Base-by-base conservation (phyloP, 148 eudicot species). In the Amaranthus cruentus region DNA sequence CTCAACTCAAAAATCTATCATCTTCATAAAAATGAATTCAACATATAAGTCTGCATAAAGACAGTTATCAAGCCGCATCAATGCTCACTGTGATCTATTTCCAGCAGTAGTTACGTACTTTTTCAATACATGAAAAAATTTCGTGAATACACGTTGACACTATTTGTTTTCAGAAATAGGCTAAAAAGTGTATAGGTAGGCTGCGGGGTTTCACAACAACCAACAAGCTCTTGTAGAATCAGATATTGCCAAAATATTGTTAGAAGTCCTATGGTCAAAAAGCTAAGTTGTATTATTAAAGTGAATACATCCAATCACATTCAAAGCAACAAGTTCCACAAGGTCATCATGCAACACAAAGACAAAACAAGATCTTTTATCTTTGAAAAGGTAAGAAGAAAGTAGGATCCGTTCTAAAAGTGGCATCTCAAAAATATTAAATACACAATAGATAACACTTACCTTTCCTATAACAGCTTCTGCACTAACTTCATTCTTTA, bases 391-490 rank as follows among this genome's bases (percentile, higher is more conserved):
- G 38, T 28, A 28, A 28, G 38, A 28, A 28, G 38, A 28, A 28
- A 28, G 38, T 28, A 28, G 38, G 38, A 28, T 2, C 38, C 38
- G 38, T 28, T 28, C 38, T 28, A 28, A 28, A 28, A 28, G 38
- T 28, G 38, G 38, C 38, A 2, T 28, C 38, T 28, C 38, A 28
- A 28, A 28, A 28, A 28, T 6, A 6, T 59, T 28, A 18, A 0
- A 11, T 9, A 46, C 44, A 15, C 47, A 44, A 51, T 49, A 8
- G 13, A 67, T 38, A 44, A 55, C 58, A 47, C 13, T 44, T 79
- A 95, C 99, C 97, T 87, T 78, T 75, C 99, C 99, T 69, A 91
- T 90, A 55, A 95, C 96, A 42, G 89, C 99, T 86, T 88, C 97
- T 53, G 69, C 92, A 77, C 81, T 75, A 47, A 87, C 72, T 79